Conservation (phyloP, 371 early-diverging fungal genomes). For the Coemansia sp. region DNA sequence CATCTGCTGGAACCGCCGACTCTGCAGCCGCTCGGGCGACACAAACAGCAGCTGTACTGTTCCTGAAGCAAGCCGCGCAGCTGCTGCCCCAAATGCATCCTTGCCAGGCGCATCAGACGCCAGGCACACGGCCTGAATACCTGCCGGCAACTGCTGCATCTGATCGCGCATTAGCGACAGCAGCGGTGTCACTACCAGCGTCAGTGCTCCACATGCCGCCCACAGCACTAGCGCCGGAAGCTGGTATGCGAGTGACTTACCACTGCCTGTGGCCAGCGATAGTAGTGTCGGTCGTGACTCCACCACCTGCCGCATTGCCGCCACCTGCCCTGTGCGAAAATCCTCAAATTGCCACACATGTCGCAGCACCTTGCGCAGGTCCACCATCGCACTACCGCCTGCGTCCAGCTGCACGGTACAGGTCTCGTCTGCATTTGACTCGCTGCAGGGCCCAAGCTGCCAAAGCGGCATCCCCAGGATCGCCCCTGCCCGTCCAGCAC, state of each 20-base stretch:
- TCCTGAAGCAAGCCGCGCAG: slow-evolving; percentile 49
- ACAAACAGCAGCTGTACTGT: slow-evolving; percentile 62
- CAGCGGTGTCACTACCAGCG: slow-evolving; percentile 77
- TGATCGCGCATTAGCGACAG: slow-evolving; percentile 83
- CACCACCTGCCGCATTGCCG: slow-evolving; percentile 56
- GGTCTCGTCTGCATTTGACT: background rate
- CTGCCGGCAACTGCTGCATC: slow-evolving; percentile 63
- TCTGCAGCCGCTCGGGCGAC: slow-evolving; percentile 64
- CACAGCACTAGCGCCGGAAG: slow-evolving; percentile 66
- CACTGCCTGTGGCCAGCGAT: slow-evolving; percentile 63
- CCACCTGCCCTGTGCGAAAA: slow-evolving; percentile 56
- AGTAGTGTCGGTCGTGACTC: slow-evolving; percentile 55
- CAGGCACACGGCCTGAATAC: slow-evolving; percentile 61
- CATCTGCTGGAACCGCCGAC: slow-evolving; percentile 55
- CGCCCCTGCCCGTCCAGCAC: background rate
- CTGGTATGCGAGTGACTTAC: slow-evolving; percentile 80
- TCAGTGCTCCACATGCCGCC: slow-evolving; percentile 47
- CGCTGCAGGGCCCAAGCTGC: slow-evolving; percentile 1
- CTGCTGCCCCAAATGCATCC: slow-evolving; percentile 26
- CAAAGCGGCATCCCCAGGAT: slow-evolving; percentile 5
- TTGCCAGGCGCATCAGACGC: slow-evolving; percentile 23
- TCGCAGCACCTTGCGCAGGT: slow-evolving; percentile 45
- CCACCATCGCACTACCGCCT: slow-evolving; percentile 22
- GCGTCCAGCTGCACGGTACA: background rate
- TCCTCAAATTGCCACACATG: slow-evolving; percentile 51